Conservation (phyloP, 768 basidiomycete species). For the Lactarius deliciosus region DNA sequence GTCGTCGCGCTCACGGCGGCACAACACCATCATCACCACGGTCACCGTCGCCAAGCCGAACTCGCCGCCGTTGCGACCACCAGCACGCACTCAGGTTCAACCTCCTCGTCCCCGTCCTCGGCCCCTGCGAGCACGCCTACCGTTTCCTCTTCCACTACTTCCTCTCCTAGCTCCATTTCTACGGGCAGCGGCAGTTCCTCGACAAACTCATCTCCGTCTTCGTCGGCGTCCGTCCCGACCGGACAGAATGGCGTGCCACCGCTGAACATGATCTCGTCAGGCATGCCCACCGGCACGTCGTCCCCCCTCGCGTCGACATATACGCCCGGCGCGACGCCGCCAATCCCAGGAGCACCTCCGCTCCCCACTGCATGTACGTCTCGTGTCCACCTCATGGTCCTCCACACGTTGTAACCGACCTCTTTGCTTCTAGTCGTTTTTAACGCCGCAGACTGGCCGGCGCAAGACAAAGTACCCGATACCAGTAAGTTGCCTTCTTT, state of each 20-base stretch:
- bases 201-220: not conserved
- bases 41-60: conserved; percentile 27
- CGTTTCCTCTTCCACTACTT: not conserved
- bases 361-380: conserved; percentile 64
- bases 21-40: conserved; percentile 21
- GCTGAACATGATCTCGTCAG: conserved; percentile 56
- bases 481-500: conserved; percentile 45
- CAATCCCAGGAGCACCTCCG: conserved; percentile 61
- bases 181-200: not conserved
- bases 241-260: conserved; percentile 47
- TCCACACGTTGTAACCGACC: not conserved
- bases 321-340: conserved; percentile 57
- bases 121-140: not conserved
- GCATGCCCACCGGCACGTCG: conserved; percentile 57
- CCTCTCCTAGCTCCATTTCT: not conserved
- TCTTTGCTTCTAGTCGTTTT: conserved; percentile 44
- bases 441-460: conserved; percentile 54
- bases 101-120: not conserved
- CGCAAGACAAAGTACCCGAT: conserved; percentile 57
- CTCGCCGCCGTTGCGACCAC: not conserved
- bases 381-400: conserved; percentile 6
- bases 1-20: conserved; percentile 23
- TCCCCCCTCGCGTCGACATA: conserved; percentile 53
- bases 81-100: not conserved
- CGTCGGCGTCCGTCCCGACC: conserved; percentile 1